Conservation (phyloP, 208 protist species). For the Acanthamoeba sp. region DNA sequence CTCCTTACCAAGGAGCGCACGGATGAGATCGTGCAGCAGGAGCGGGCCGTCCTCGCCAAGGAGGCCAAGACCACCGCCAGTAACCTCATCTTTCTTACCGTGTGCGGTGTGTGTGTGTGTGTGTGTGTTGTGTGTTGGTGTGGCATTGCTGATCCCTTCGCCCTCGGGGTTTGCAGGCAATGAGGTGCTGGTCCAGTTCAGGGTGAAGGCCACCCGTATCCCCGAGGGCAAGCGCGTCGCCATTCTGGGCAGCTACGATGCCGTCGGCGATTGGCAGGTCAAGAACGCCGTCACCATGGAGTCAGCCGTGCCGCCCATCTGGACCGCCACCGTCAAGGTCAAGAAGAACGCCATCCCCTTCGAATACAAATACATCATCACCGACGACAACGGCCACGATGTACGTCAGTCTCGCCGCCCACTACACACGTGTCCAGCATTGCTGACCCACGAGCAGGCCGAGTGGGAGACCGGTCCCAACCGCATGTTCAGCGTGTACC, state of each 20-base stretch:
- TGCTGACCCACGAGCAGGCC: not conserved
- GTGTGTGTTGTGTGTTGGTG: no score
- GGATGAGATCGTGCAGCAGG: slow-evolving; percentile 11
- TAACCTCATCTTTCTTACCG: not conserved
- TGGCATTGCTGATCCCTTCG: no score
- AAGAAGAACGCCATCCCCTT: slow-evolving; percentile 81
- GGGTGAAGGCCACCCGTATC: slow-evolving; percentile 55
- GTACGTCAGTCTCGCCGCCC: no score
- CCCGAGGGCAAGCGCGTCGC: slow-evolving; percentile 35
- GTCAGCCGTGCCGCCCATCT: slow-evolving; percentile 33
- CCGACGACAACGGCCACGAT: slow-evolving; percentile 22
- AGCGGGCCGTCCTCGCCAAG: not conserved
- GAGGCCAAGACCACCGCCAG: not conserved
- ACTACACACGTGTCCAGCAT: no score
- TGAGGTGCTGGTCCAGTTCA: slow-evolving; percentile 31
- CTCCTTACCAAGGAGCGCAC: slow-evolving; percentile 26
- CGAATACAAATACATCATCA: slow-evolving; percentile 78
- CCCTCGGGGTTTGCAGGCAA: slow-evolving; percentile 16
- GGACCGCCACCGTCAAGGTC: slow-evolving; percentile 76
- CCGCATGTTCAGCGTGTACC: slow-evolving; percentile 67
- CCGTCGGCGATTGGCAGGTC: slow-evolving; percentile 4
- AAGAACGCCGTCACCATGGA: not conserved
- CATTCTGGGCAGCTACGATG: slow-evolving; percentile 31
- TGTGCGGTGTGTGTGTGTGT: not conserved
- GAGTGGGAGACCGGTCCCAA: slow-evolving; percentile 57